Conservation (phyloP, 495 filamentous ascomycete genomes). For the Xylaria venustula region DNA sequence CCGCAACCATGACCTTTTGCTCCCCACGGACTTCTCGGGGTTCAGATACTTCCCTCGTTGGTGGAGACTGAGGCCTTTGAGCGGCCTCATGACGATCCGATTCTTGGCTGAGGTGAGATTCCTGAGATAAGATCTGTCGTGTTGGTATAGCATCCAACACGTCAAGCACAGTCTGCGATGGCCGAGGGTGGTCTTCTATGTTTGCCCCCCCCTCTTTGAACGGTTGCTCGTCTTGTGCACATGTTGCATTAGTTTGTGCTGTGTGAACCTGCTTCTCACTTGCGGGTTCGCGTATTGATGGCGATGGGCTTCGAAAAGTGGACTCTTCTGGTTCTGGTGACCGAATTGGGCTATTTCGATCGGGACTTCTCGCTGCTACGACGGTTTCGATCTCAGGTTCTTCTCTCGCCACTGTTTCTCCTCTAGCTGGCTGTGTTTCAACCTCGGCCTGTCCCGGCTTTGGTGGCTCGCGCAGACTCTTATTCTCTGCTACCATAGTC, state of each 20-base stretch:
- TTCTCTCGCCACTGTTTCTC: too few relatives aligned
- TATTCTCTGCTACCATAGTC: conserved; percentile 34
- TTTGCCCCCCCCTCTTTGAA: neutral
- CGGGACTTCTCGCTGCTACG: neutral
- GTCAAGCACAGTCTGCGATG: conserved; percentile 21
- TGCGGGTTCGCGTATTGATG: neutral
- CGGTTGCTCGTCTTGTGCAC: neutral
- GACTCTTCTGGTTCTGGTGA: neutral
- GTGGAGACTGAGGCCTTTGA: neutral
- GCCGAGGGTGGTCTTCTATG: neutral
- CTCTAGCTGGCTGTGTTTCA: neutral
- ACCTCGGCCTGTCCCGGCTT: neutral
- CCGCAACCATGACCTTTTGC: conserved; percentile 5
- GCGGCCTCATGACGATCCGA: neutral
- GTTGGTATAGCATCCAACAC: conserved; percentile 36
- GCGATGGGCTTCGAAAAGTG: neutral
- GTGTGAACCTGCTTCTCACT: neutral
- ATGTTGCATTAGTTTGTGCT: too few relatives aligned
- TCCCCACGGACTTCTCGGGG: conserved; percentile 3
- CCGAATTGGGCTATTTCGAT: neutral
- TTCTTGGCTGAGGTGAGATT: neutral
- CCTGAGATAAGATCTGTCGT: conserved; percentile 23
- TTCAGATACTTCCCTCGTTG: neutral
- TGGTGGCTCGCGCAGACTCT: conserved; percentile 21
- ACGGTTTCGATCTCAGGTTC: neutral